A percentile compares a stretch with the other conserved stretches of the same genome.
phyloP scores from a whole-genome alignment of 495 filamentous ascomycete genomes.

The Talaromyces wortmannii region DNA sequence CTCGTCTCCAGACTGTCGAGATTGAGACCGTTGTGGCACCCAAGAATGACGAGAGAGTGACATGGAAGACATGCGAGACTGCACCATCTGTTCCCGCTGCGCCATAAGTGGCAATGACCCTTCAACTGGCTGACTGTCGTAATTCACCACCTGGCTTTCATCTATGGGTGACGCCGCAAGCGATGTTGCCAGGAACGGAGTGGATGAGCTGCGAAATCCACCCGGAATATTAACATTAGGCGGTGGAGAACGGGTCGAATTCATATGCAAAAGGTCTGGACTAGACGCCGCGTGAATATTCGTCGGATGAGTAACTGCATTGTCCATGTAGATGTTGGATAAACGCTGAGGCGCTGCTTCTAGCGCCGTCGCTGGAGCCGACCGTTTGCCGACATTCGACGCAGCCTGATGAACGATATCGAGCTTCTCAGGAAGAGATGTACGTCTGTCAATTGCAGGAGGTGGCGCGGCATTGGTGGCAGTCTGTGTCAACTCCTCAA shows the following conservation, averaged over 20 bases:
- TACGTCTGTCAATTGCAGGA: slow-evolving; percentile 22
- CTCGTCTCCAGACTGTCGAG: slow-evolving; percentile 19
- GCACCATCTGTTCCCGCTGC: slow-evolving; percentile 32
- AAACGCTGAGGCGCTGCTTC: not conserved
- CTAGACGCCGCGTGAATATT: not conserved
- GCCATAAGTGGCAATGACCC: slow-evolving; percentile 32
- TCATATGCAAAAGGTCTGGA: not conserved
- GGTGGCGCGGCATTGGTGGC: slow-evolving; percentile 39
- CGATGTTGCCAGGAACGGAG: slow-evolving; percentile 31
- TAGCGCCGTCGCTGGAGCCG: not conserved
- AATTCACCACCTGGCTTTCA: slow-evolving; percentile 20
- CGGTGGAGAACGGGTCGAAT: not conserved
- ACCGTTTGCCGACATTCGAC: not conserved
- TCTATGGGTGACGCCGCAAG: slow-evolving; percentile 33
- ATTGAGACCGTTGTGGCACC: slow-evolving; percentile 16
- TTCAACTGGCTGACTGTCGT: not conserved
- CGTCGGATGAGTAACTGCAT: not conserved
- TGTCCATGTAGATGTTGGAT: not conserved
- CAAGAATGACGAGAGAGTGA: slow-evolving; percentile 31
- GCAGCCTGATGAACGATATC: not conserved
- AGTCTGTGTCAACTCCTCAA: slow-evolving; percentile 66
- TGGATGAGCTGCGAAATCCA: slow-evolving; percentile 31
- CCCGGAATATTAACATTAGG: not conserved
- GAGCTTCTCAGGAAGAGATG: not conserved
- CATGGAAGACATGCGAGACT: slow-evolving; percentile 29